Conservation (phyloP, 139 green algal species). For the Chlamydomonas sphaeroides region DNA sequence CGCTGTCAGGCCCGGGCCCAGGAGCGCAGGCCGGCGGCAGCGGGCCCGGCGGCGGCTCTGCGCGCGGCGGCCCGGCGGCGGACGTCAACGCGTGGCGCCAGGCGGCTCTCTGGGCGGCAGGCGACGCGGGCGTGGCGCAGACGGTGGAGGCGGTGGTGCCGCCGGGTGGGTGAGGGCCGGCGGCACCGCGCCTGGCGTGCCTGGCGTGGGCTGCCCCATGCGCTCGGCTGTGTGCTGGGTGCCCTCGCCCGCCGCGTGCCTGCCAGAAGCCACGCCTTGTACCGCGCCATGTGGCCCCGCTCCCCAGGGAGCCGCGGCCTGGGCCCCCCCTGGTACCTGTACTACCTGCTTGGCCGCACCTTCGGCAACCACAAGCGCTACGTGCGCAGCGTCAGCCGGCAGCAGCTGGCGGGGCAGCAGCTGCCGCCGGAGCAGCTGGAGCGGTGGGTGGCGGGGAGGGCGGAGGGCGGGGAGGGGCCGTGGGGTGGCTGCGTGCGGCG, state of each 20-base stretch:
- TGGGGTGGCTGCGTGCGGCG: no score
- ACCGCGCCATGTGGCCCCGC: no score
- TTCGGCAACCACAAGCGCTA: constrained; percentile 90
- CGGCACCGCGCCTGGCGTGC: no score
- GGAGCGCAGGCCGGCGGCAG: no score
- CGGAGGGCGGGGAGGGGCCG: no score
- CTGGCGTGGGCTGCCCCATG: no score
- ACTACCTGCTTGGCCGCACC: constrained; percentile 80
- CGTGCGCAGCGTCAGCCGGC: constrained; percentile 69
- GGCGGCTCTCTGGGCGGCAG: neutral
- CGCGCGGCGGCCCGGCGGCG: neutral
- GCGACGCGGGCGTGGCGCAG: neutral
- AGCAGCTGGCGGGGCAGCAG: constrained; percentile 69
- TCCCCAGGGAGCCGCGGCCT: constrained; percentile 12
- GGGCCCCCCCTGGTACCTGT: constrained; percentile 78
- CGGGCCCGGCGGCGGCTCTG: neutral
- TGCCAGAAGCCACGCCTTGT: no score
- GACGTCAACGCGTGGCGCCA: neutral
- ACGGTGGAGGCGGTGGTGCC: neutral
- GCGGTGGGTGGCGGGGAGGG: neutral
- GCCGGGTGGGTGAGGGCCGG: no score
- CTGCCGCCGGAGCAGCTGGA: neutral
- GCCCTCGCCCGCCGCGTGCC: no score
- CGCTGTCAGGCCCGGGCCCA: neutral
- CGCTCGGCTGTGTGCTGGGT: no score